Conservation (phyloP, 1,284 basidiomycete genomes). For the Malassezia psittaci region DNA sequence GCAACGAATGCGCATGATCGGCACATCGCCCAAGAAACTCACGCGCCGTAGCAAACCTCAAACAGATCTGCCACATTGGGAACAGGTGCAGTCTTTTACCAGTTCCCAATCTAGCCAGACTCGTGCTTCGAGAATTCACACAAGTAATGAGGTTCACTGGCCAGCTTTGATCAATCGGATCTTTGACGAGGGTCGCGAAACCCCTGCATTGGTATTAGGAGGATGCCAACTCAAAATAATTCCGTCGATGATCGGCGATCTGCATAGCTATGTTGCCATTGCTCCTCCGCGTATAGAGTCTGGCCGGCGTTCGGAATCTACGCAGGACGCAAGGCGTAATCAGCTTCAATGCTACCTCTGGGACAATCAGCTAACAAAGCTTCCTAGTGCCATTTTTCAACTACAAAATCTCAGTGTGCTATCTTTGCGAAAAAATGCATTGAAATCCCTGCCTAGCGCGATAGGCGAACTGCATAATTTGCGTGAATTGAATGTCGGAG, state of each 20-base stretch:
- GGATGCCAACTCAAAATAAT: constrained; percentile 13
- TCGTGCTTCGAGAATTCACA: background rate
- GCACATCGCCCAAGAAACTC: constrained; percentile 16
- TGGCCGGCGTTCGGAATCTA: background rate
- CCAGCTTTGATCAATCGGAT: constrained; percentile 13
- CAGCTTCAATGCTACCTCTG: constrained; percentile 19
- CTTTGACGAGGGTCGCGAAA: constrained; percentile 16
- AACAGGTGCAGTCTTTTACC: background rate
- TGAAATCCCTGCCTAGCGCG: constrained; percentile 33
- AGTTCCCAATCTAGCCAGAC: background rate
- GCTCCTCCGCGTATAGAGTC: constrained; percentile 15
- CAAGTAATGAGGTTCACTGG: constrained; percentile 6
- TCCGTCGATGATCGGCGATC: constrained; percentile 20
- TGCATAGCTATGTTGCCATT: constrained; percentile 23
- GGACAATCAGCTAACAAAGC: constrained; percentile 29
- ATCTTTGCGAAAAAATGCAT: constrained; percentile 40
- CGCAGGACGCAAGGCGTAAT: background rate
- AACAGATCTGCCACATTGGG: background rate
- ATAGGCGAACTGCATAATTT: constrained; percentile 37
- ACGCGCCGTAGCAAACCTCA: background rate
- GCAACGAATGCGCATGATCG: constrained; percentile 10
- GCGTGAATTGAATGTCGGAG: constrained; percentile 35
- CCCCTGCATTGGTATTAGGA: constrained; percentile 16
- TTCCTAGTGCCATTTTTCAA: constrained; percentile 42
- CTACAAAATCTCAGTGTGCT: constrained; percentile 39